A percentile compares a stretch with the other conserved stretches of the same genome.
These are phyloP conservation scores for Juglanconis sp. DNA, from an alignment of 2,329 filamentous ascomycete genomes.

Conservation along the genomic window DNA sequence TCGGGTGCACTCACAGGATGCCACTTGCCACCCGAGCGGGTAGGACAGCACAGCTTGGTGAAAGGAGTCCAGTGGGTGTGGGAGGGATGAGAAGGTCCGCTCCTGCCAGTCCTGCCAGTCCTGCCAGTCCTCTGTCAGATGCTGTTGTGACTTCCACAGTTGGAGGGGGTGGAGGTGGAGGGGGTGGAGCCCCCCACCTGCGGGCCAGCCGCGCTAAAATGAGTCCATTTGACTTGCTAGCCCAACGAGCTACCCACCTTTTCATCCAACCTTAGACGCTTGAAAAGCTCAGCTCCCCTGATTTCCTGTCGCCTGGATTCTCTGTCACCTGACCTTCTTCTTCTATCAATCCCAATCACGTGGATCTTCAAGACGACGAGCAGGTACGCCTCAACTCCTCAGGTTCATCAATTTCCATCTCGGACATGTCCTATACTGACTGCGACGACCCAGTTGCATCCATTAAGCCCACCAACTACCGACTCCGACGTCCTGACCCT, in stretches of 20 bases:
- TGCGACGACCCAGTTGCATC: background rate
- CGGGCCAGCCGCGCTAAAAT: background rate
- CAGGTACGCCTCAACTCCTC: background rate
- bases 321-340: background rate
- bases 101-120: too few species aligned
- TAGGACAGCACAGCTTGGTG: background rate
- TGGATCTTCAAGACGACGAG: background rate
- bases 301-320: background rate
- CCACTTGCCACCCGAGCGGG: constrained; percentile 1
- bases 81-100: background rate
- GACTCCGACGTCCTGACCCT: background rate
- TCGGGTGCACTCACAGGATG: background rate
- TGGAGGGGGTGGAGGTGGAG: background rate
- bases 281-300: background rate
- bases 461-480: background rate
- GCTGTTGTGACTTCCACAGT: background rate
- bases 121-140: too few species aligned
- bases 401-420: background rate
- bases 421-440: background rate
- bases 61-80: background rate
- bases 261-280: background rate
- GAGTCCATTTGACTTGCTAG: background rate
- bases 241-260: too few species aligned
- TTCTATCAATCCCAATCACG: background rate
- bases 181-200: background rate